phyloP scores from a whole-genome alignment of 1,284 basidiomycete species.

The Ustilago sp. region DNA sequence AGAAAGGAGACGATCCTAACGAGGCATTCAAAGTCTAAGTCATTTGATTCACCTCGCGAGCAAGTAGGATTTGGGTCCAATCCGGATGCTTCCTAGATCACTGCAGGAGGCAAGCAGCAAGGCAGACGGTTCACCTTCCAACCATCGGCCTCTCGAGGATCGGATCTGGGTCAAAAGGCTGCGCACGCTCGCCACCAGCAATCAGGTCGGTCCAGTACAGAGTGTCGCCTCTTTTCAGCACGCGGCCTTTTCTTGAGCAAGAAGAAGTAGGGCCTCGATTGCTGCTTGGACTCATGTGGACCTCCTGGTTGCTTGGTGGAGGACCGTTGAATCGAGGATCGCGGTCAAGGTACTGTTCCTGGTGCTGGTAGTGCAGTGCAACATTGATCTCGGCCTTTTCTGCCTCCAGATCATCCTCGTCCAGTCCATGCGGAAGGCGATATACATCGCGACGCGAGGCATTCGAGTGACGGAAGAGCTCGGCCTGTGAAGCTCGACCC shows the following conservation, averaged over 20 bases:
- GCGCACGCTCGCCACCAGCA: slow-evolving; percentile 75
- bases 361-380: slow-evolving; percentile 19
- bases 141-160: slow-evolving; percentile 56
- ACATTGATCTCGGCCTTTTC: slow-evolving; percentile 46
- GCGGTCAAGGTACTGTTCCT: slow-evolving; percentile 21
- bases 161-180: slow-evolving; percentile 60
- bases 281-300: background rate
- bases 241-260: slow-evolving; percentile 26
- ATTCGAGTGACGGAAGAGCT: slow-evolving; percentile 37
- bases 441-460: slow-evolving; percentile 34
- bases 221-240: slow-evolving; percentile 76
- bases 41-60: background rate
- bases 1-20: background rate
- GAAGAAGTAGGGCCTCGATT: slow-evolving; percentile 7
- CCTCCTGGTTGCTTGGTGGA: background rate
- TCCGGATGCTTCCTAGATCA: background rate
- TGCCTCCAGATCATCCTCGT: slow-evolving; percentile 43
- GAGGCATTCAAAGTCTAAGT: background rate
- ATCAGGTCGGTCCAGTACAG: slow-evolving; percentile 84
- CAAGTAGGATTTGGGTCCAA: background rate
- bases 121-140: slow-evolving; percentile 30
- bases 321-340: slow-evolving; percentile 14
- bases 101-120: background rate
- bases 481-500: slow-evolving; percentile 12
- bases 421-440: slow-evolving; percentile 22